A percentile compares a stretch with the other conserved stretches of the same genome.
Conservation (phyloP, 495 filamentous ascomycete genomes). For the Hypomontagnella submonticulosa region DNA sequence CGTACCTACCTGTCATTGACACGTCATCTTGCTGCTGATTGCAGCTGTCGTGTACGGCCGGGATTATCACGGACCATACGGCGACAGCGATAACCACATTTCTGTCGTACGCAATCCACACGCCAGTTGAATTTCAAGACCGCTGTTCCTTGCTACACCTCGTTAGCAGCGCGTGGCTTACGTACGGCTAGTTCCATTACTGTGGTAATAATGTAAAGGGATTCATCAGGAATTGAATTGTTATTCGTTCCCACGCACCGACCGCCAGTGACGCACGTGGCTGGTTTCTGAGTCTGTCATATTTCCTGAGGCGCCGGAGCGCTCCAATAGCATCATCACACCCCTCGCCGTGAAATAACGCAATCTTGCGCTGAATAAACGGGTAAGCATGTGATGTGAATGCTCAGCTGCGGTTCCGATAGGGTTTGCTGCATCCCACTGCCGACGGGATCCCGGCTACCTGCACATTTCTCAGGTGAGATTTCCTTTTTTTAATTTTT, state of each 20-base stretch:
- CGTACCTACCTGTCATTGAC: slow-evolving; percentile 23
- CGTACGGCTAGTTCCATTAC: slow-evolving; percentile 16
- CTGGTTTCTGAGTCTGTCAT: slow-evolving; percentile 25
- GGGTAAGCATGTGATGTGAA: slow-evolving; percentile 10
- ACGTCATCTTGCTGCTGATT: slow-evolving; percentile 40
- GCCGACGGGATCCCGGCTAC: slow-evolving; percentile 21
- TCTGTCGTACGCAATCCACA: slow-evolving; percentile 15
- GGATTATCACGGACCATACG: slow-evolving; percentile 20
- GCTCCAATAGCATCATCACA: slow-evolving; percentile 30
- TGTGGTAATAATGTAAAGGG: slow-evolving; percentile 2
- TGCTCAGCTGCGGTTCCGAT: slow-evolving; percentile 31
- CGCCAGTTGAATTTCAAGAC: slow-evolving; percentile 9
- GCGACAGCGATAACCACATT: slow-evolving; percentile 4
- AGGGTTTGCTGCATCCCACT: slow-evolving; percentile 44
- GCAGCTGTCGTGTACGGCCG: slow-evolving; percentile 29
- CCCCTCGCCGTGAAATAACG: slow-evolving; percentile 26
- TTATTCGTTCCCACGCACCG: slow-evolving; percentile 16
- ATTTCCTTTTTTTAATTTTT: no score
- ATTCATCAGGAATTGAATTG: not conserved
- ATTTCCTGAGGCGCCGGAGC: slow-evolving; percentile 23
- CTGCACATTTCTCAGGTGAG: slow-evolving; percentile 2
- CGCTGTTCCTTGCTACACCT: slow-evolving; percentile 15
- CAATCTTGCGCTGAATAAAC: slow-evolving; percentile 12
- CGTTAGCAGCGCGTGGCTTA: slow-evolving; percentile 12
- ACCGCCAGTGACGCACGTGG: slow-evolving; percentile 33